These are phyloP conservation scores for Candida sp. DNA, from an alignment of 1,139 yeast species.

Conservation along the genomic window DNA sequence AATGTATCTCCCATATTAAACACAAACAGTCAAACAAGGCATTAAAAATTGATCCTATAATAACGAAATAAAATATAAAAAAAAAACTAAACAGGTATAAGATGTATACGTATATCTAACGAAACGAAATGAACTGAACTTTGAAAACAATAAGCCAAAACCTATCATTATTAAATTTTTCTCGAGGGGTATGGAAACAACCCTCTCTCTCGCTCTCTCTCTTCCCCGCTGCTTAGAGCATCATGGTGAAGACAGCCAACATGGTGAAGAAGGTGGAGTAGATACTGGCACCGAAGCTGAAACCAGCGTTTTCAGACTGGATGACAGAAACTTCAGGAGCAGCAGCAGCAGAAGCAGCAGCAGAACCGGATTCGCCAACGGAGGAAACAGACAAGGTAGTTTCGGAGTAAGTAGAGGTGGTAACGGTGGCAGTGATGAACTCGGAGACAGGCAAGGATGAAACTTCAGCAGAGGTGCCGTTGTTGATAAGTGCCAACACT, in stretches of 20 bases:
- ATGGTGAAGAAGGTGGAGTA: constrained; percentile 14
- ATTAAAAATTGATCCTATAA: neutral
- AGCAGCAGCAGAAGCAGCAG: neutral
- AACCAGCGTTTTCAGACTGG: constrained; percentile 3
- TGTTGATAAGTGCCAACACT: neutral
- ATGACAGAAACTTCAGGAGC: too few relatives aligned
- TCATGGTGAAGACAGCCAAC: constrained; percentile 14
- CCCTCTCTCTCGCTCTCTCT: too few relatives aligned
- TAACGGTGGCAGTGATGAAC: constrained; percentile 4
- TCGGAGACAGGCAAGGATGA: neutral
- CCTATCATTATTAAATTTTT: neutral
- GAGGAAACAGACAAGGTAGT: neutral
- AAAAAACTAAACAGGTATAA: neutral
- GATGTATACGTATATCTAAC: neutral
- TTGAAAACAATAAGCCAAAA: neutral
- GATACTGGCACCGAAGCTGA: constrained; percentile 5
- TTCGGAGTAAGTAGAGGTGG: constrained; percentile 1
- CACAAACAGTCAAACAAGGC: neutral
- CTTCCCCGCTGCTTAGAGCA: constrained; percentile 4
- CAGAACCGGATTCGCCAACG: neutral
- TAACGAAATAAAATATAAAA: neutral
- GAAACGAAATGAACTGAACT: neutral
- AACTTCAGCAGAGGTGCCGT: neutral
- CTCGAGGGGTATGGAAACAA: neutral
- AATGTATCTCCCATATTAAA: too few relatives aligned